Conservation (phyloP, 2,329 filamentous ascomycete species). For the Aspergillus chevalieri region DNA sequence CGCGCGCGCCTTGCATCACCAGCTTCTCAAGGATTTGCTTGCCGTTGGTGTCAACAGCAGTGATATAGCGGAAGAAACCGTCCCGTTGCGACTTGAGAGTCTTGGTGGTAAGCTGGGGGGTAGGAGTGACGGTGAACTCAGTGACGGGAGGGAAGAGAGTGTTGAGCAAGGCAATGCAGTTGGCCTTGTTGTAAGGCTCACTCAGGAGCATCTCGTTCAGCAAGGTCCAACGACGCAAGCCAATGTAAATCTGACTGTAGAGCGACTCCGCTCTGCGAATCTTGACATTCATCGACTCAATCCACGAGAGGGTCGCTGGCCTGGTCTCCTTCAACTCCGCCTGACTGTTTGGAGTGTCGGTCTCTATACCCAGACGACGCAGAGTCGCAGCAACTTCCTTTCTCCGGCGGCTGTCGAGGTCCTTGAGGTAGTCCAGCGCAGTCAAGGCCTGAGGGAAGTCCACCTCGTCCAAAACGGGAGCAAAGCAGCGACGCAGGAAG, state of each 20-base stretch:
- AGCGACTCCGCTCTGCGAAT: slow-evolving; percentile 48
- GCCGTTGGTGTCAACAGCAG: slow-evolving; percentile 51
- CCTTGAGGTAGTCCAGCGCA: slow-evolving; percentile 60
- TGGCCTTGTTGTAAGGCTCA: slow-evolving; percentile 57
- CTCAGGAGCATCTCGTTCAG: slow-evolving; percentile 58
- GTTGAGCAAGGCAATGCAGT: slow-evolving; percentile 63
- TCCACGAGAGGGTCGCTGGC: slow-evolving; percentile 53
- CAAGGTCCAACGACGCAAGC: slow-evolving; percentile 58
- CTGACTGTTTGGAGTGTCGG: slow-evolving; percentile 43
- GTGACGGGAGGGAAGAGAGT: slow-evolving; percentile 58
- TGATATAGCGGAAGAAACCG: slow-evolving; percentile 58
- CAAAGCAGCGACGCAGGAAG: slow-evolving; percentile 57
- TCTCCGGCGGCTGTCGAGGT: slow-evolving; percentile 55
- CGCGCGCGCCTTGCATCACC: slow-evolving; percentile 47
- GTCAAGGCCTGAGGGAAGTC: slow-evolving; percentile 62
- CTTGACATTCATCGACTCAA: slow-evolving; percentile 46
- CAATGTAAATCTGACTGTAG: slow-evolving; percentile 58
- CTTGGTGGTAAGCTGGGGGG: slow-evolving; percentile 46
- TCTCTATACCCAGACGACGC: slow-evolving; percentile 47
- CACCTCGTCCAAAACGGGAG: slow-evolving; percentile 50
- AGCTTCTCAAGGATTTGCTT: slow-evolving; percentile 48
- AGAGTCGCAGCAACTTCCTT: slow-evolving; percentile 53
- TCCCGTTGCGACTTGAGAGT: slow-evolving; percentile 54
- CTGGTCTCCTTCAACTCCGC: slow-evolving; percentile 46
- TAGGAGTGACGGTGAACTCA: slow-evolving; percentile 40